phyloP scores from a whole-genome alignment of 768 basidiomycete species.

The Tylopilus subfusipes region DNA sequence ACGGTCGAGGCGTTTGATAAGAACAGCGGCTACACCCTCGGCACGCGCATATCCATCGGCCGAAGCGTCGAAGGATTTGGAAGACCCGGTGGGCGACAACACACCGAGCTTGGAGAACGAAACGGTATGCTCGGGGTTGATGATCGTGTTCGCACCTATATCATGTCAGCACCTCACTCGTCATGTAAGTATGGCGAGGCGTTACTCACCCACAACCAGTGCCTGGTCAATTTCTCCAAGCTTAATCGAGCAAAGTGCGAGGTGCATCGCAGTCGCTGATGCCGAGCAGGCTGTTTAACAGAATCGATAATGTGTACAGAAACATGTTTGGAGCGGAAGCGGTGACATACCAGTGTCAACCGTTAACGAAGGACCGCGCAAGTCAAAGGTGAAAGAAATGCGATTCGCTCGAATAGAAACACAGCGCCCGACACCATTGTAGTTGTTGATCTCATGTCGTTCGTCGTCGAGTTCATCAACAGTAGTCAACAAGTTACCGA shows the following conservation, averaged over 20 bases:
- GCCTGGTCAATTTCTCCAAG: constrained; percentile 47
- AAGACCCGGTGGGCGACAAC: constrained; percentile 35
- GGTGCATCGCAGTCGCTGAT: constrained; percentile 43
- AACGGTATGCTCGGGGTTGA: constrained; percentile 27
- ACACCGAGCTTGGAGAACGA: constrained; percentile 30
- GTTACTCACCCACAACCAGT: constrained; percentile 34
- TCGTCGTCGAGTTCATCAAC: constrained; percentile 29
- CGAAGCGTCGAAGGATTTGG: constrained; percentile 31
- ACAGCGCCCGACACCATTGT: constrained; percentile 30
- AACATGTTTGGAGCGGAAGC: neutral
- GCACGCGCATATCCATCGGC: constrained; percentile 33
- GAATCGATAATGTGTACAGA: neutral
- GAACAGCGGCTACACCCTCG: constrained; percentile 30
- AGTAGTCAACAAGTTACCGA: constrained; percentile 31
- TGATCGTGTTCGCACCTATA: constrained; percentile 28
- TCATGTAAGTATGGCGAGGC: neutral
- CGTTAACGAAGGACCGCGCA: constrained; percentile 47
- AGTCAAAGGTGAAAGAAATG: constrained; percentile 35
- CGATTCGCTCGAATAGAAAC: constrained; percentile 31
- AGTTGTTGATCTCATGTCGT: constrained; percentile 25
- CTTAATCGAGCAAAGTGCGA: constrained; percentile 43
- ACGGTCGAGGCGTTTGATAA: constrained; percentile 34
- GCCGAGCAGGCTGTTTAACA: constrained; percentile 39
- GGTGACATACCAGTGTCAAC: constrained; percentile 32
- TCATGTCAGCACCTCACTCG: neutral